Evolutionary conservation across 805 yeast species (phyloP).

Genomic region (Metschnikowia gruessii): DNA sequence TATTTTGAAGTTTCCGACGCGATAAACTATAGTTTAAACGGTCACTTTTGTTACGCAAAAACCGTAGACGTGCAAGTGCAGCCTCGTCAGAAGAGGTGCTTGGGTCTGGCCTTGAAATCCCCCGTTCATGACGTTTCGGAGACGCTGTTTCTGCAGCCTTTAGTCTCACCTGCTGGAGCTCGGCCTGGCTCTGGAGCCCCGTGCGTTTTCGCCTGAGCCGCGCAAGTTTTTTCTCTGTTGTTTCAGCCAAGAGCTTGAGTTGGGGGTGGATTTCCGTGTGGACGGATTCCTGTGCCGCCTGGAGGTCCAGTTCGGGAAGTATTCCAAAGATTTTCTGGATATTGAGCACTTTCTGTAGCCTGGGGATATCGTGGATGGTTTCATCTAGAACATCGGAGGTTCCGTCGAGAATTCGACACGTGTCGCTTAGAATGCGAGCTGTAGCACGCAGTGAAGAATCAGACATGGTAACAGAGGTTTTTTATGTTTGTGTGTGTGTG

Average conservation of each 20-base stretch:
- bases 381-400: conserved; percentile 34
- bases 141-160: conserved; percentile 19
- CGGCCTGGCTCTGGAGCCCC: conserved; percentile 34
- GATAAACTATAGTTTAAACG: conserved; percentile 29
- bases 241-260: conserved; percentile 29
- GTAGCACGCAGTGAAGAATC: background rate
- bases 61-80: conserved; percentile 38
- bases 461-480: background rate
- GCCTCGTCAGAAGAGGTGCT: conserved; percentile 28
- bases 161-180: conserved; percentile 41
- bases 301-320: conserved; percentile 48
- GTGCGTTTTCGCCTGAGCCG: conserved; percentile 33
- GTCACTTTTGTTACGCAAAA: conserved; percentile 42
- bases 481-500: no score
- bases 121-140: conserved; percentile 10
- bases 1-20: background rate
- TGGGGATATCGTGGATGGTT: conserved; percentile 38
- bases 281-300: conserved; percentile 31
- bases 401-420: conserved; percentile 32
- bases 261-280: conserved; percentile 43
- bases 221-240: conserved; percentile 32
- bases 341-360: conserved; percentile 39
- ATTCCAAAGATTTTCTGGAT: conserved; percentile 49
- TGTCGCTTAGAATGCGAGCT: conserved; percentile 10
- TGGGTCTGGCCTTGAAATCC: conserved; percentile 12